A percentile compares a stretch with the other conserved stretches of the same genome.
Conservation (phyloP, 2,329 filamentous ascomycete species). For the Blastomyces emzantsi region DNA sequence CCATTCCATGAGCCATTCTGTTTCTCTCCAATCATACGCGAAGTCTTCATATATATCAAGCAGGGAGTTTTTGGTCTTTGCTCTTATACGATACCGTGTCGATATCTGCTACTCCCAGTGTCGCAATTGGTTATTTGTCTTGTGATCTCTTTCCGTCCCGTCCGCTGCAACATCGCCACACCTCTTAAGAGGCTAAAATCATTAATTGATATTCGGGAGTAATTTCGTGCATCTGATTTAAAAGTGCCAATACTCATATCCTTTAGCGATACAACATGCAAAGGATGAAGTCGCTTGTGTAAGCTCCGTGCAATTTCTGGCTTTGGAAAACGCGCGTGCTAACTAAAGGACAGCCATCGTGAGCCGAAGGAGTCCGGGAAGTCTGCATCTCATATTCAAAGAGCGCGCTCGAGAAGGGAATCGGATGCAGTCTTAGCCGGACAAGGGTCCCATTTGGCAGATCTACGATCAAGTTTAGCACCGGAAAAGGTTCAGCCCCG, state of each 20-base stretch:
- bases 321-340: not conserved
- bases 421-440: conserved; percentile 1
- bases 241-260: not conserved
- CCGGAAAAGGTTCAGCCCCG: not conserved
- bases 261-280: not conserved
- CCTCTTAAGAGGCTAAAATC: not conserved
- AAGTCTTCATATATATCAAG: not conserved
- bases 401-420: not conserved
- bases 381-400: not conserved
- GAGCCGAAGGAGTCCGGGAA: not conserved
- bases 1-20: too few relatives aligned
- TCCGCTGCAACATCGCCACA: not conserved
- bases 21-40: not conserved
- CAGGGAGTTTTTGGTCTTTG: not conserved
- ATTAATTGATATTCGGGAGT: not conserved
- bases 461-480: conserved; percentile 16
- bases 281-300: conserved; percentile 1
- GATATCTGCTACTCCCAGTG: not conserved
- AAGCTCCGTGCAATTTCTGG: not conserved
- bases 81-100: not conserved
- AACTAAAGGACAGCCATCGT: not conserved
- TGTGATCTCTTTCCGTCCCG: not conserved
- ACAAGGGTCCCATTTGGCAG: conserved; percentile 6
- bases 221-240: not conserved
- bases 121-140: not conserved